Conservation (phyloP, 2,329 filamentous ascomycete genomes). For the Cryphonectria parasitica region DNA sequence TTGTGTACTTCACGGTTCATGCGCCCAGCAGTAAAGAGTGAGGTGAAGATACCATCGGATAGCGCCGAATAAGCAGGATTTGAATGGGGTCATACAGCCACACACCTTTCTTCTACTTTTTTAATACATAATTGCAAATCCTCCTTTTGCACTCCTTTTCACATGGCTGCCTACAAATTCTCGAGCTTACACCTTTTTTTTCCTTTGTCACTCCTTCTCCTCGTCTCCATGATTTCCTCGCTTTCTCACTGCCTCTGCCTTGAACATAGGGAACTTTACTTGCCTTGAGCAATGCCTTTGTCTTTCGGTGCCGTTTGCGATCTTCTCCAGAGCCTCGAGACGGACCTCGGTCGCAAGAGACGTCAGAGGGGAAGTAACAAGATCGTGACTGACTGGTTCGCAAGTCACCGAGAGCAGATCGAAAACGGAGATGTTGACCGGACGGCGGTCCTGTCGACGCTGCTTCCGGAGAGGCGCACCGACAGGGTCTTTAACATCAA, state of each 20-base stretch:
- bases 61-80: background rate
- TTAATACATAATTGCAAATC: background rate
- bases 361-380: slow-evolving; percentile 38
- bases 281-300: slow-evolving; percentile 57
- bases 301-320: slow-evolving; percentile 74
- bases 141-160: slow-evolving; percentile 4
- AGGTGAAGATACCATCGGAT: slow-evolving; percentile 17
- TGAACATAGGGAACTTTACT: background rate
- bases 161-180: slow-evolving; percentile 9
- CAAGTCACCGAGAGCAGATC: slow-evolving; percentile 60
- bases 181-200: background rate
- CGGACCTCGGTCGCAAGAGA: slow-evolving; percentile 40
- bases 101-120: background rate
- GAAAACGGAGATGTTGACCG: slow-evolving; percentile 59
- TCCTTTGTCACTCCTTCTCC: slow-evolving; percentile 13
- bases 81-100: background rate
- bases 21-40: background rate
- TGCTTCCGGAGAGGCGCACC: slow-evolving; percentile 75
- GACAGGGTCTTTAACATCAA: slow-evolving; percentile 80
- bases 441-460: slow-evolving; percentile 70
- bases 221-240: background rate
- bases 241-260: background rate
- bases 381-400: slow-evolving; percentile 70
- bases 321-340: slow-evolving; percentile 70
- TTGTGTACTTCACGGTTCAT: background rate